Percentiles rank a stretch among this genome's conserved stretches.
Conservation (phyloP, 2,329 filamentous ascomycete genomes). For the Colletotrichum somersetense region DNA sequence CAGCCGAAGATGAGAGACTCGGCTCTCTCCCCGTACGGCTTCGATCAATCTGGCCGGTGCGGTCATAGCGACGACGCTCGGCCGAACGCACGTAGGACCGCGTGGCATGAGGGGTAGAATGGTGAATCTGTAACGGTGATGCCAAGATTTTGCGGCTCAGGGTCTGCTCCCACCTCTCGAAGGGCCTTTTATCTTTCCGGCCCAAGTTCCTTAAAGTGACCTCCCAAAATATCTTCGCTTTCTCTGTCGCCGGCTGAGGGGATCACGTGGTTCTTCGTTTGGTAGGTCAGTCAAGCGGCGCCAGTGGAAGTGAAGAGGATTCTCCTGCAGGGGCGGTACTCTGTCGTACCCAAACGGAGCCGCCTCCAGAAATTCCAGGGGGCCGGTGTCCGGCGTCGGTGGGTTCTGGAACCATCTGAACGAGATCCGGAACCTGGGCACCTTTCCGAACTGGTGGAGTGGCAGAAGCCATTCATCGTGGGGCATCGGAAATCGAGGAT, state of each 20-base stretch:
- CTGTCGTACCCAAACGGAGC: slow-evolving; percentile 30
- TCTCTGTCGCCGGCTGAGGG: slow-evolving; percentile 20
- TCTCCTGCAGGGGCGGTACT: slow-evolving; percentile 18
- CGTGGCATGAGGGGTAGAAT: not conserved
- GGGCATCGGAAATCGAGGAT: slow-evolving; percentile 32
- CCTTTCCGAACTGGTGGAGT: slow-evolving; percentile 28
- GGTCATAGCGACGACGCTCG: not conserved
- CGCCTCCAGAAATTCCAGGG: slow-evolving; percentile 25
- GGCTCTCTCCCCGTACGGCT: not conserved
- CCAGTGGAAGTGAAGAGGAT: slow-evolving; percentile 32
- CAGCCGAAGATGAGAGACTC: not conserved
- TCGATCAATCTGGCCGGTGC: not conserved
- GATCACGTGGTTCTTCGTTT: slow-evolving; percentile 12
- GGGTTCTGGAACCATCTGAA: slow-evolving; percentile 33
- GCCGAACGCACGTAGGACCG: not conserved
- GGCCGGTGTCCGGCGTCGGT: slow-evolving; percentile 15
- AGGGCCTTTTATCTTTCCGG: not conserved
- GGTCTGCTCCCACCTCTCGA: not conserved
- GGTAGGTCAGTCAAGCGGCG: slow-evolving; percentile 17
- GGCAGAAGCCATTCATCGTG: slow-evolving; percentile 33
- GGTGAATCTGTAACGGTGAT: not conserved
- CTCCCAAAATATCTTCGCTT: slow-evolving; percentile 15
- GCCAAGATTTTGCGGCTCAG: not conserved
- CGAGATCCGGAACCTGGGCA: slow-evolving; percentile 6
- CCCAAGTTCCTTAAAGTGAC: not conserved